Evolutionary conservation across 2,329 filamentous ascomycete genomes (phyloP).

Genomic region (Fusarium globosum): DNA sequence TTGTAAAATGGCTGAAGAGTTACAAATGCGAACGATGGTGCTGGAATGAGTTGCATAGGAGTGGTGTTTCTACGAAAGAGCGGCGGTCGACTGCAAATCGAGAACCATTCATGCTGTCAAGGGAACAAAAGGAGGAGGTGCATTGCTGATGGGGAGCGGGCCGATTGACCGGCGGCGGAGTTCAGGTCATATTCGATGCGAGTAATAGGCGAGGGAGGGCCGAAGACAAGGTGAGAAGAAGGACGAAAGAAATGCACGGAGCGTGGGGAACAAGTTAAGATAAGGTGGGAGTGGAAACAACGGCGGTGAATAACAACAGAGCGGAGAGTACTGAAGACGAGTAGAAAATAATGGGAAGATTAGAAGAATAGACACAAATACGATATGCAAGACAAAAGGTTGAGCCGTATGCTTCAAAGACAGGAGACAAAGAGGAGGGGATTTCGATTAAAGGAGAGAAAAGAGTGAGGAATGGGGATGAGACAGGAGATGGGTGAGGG

Average conservation of each 20-base stretch:
- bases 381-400: background rate
- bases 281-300: conserved; percentile 4
- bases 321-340: background rate
- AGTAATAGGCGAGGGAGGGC: conserved; percentile 54
- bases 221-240: conserved; percentile 56
- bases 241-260: conserved; percentile 42
- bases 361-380: background rate
- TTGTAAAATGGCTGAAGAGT: conserved; percentile 60
- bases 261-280: conserved; percentile 19
- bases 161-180: conserved; percentile 62
- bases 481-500: conserved; percentile 5
- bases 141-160: conserved; percentile 63
- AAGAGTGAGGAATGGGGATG: background rate
- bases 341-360: background rate
- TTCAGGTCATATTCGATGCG: conserved; percentile 56
- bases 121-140: conserved; percentile 60
- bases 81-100: conserved; percentile 53
- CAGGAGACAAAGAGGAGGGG: background rate
- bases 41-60: conserved; percentile 53
- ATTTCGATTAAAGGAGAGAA: background rate
- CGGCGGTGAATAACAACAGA: conserved; percentile 15
- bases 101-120: conserved; percentile 62
- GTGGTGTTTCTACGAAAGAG: background rate
- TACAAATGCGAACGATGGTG: conserved; percentile 63
- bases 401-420: conserved; percentile 1